Conservation (phyloP, 208 protist genomes). For the Trypanosoma boissoni region DNA sequence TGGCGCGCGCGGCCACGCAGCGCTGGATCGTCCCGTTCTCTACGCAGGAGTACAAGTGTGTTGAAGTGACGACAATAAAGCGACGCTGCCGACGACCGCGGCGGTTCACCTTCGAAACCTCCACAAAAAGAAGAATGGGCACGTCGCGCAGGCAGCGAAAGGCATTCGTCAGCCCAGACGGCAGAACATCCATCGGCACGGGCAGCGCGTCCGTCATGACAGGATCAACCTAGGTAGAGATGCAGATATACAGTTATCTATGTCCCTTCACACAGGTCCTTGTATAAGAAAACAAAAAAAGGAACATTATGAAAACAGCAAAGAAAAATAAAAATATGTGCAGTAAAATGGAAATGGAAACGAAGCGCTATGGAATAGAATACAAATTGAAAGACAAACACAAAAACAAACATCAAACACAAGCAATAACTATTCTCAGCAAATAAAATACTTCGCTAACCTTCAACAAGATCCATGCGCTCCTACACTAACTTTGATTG, state of each 20-base stretch:
- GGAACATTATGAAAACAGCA: too few species aligned
- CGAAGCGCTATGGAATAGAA: too few species aligned
- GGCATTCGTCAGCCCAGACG: slow-evolving; percentile 7
- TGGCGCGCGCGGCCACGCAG: slow-evolving; percentile 2
- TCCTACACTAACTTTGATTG: too few species aligned
- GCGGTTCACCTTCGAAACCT: slow-evolving; percentile 17
- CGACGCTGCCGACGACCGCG: slow-evolving; percentile 14
- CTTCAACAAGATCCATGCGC: too few species aligned
- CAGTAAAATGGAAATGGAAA: too few species aligned
- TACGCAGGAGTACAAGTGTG: slow-evolving; percentile 19
- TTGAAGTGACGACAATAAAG: slow-evolving; percentile 16
- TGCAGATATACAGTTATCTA: slow-evolving; percentile 3
- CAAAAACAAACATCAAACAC: too few species aligned
- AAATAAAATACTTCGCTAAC: too few species aligned
- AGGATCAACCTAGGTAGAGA: not conserved
- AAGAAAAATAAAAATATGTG: too few species aligned
- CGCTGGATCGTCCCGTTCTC: slow-evolving; percentile 21
- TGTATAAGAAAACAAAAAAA: not conserved
- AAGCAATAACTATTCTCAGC: too few species aligned
- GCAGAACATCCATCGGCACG: slow-evolving; percentile 4
- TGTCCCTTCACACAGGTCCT: slow-evolving; percentile 4
- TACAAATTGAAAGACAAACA: too few species aligned
- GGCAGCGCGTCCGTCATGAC: not conserved
- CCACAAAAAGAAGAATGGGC: slow-evolving; percentile 15
- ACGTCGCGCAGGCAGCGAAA: slow-evolving; percentile 21